A percentile compares a stretch with the other conserved stretches of the same genome.
Conservation (phyloP, 345 rosid species). For the Hibiscus mutabilis region DNA sequence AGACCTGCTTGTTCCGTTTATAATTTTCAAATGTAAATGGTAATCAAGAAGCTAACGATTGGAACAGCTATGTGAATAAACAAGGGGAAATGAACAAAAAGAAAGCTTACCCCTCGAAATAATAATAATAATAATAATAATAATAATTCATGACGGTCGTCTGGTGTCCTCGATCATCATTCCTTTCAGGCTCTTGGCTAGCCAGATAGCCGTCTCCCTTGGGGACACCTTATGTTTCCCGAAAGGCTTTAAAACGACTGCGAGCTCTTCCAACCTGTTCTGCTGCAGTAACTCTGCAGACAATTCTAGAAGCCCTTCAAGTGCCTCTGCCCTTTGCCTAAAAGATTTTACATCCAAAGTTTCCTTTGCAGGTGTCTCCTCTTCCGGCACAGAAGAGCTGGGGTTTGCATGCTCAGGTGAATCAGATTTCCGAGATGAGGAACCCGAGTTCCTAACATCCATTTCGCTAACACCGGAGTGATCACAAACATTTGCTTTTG, state of each 20-base stretch:
- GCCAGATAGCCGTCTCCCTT: constrained; percentile 67
- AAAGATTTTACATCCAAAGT: constrained; percentile 70
- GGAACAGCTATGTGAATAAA: constrained; percentile 3
- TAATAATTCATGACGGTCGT: constrained; percentile 32
- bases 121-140: too few species aligned
- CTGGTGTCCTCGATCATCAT: constrained; percentile 82
- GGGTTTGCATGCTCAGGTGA: constrained; percentile 34
- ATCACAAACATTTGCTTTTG: constrained; percentile 39
- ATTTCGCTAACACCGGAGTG: constrained; percentile 37
- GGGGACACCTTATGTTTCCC: too few species aligned
- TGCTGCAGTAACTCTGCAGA: too few species aligned
- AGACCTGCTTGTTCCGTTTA: constrained; percentile 9
- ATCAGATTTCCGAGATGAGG: constrained; percentile 31
- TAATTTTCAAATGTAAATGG: constrained; percentile 12
- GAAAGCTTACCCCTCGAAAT: constrained; percentile 28
- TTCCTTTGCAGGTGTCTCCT: constrained; percentile 61
- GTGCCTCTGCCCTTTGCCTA: constrained; percentile 97
- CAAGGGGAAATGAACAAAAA: not conserved
- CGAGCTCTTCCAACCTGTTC: too few species aligned
- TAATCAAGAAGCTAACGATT: constrained; percentile 2
- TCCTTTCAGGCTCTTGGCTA: constrained; percentile 91
- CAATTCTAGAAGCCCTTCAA: constrained; percentile 58
- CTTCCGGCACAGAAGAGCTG: constrained; percentile 36
- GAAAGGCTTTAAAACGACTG: too few species aligned
- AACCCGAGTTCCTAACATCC: constrained; percentile 29